These are phyloP conservation scores for Karstenula rhodostoma DNA, from an alignment of 2,329 filamentous ascomycete genomes.

Conservation along the genomic window DNA sequence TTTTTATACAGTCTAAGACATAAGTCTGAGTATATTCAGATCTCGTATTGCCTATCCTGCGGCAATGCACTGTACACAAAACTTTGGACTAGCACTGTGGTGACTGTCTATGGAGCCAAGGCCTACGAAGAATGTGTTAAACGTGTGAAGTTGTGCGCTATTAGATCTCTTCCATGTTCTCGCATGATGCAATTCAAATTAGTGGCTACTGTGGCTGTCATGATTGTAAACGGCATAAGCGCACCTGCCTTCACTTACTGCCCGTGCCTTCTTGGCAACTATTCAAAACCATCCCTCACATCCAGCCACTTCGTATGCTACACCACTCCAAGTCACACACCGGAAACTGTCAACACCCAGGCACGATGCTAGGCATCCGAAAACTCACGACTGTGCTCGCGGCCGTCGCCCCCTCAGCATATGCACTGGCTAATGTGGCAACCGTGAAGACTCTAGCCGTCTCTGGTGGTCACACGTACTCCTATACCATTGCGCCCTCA, in stretches of 20 bases:
- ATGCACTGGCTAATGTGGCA: not conserved
- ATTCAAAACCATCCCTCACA: not conserved
- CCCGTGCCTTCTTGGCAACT: not conserved
- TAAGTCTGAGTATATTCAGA: too few relatives aligned
- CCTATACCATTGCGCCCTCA: constrained; percentile 29
- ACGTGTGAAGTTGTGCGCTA: too few relatives aligned
- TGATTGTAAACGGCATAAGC: not conserved
- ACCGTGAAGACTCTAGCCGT: not conserved
- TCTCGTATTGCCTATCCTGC: too few relatives aligned
- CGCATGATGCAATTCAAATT: too few relatives aligned
- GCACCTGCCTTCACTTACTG: not conserved
- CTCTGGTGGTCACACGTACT: constrained; percentile 15
- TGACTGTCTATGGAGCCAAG: too few relatives aligned
- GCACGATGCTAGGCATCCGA: not conserved
- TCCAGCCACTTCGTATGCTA: not conserved
- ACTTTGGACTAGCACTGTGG: too few relatives aligned
- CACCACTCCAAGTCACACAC: not conserved
- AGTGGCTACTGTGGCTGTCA: too few relatives aligned
- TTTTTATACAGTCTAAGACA: not conserved
- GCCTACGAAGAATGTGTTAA: too few relatives aligned
- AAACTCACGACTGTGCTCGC: not conserved
- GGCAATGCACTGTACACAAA: too few relatives aligned
- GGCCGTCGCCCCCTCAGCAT: not conserved
- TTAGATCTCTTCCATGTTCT: too few relatives aligned
- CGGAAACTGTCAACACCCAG: not conserved